A percentile compares a stretch with the other conserved stretches of the same genome.
Evolutionary conservation across 495 filamentous ascomycete genomes (phyloP).

Genomic region (Aspergillus saccharolyticus): DNA sequence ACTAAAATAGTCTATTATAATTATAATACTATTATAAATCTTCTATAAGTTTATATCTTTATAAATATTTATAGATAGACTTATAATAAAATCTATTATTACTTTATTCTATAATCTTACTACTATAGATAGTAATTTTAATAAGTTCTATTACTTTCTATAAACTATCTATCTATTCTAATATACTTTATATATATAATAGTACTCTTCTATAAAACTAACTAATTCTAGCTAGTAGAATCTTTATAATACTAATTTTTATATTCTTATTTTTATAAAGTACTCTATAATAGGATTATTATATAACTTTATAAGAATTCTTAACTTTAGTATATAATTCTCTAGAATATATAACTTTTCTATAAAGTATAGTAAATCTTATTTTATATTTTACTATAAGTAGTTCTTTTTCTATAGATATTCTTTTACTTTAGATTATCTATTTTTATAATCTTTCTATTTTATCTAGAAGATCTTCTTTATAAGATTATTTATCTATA

Average conservation of each 20-base stretch:
- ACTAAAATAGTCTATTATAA: too few species aligned
- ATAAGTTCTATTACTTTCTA: background rate
- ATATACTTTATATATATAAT: background rate
- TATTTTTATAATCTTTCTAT: background rate
- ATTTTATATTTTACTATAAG: background rate
- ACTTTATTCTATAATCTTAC: background rate
- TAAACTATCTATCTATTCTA: background rate
- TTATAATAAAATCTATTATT: background rate
- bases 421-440: background rate
- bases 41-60: too few species aligned
- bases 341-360: background rate
- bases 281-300: background rate
- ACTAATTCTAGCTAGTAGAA: background rate
- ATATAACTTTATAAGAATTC: background rate
- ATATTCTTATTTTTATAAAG: background rate
- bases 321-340: background rate
- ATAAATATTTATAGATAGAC: too few species aligned
- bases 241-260: background rate
- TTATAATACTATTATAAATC: too few species aligned
- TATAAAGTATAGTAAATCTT: background rate
- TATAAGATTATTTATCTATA: background rate
- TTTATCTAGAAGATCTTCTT: background rate
- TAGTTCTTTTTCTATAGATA: background rate
- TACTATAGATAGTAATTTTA: background rate
- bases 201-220: background rate